Conservation (phyloP, 2,329 filamentous ascomycete genomes). For the Apiospora kogelbergensis region DNA sequence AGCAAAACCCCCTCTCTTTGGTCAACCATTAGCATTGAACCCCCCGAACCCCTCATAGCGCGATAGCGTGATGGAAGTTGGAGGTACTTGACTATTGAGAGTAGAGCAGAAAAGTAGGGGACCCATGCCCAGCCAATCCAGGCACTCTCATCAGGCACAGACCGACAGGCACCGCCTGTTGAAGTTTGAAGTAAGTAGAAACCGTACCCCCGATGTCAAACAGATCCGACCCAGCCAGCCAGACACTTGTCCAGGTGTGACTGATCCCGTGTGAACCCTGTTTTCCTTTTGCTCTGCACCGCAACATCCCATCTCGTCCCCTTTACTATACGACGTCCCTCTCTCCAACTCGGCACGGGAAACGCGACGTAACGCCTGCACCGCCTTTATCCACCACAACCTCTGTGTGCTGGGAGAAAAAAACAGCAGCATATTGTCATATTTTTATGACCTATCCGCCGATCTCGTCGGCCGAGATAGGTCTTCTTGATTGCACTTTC, state of each 20-base stretch:
- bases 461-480: constrained; percentile 28
- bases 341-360: constrained; percentile 1
- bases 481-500: constrained; percentile 12
- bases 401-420: constrained; percentile 3
- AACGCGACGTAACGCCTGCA: constrained; percentile 1
- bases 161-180: background rate
- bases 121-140: constrained; percentile 10
- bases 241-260: constrained; percentile 6
- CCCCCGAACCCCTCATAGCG: constrained; percentile 3
- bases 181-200: background rate
- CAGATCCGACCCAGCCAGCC: background rate
- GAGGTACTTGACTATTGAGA: too few species aligned
- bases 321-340: background rate
- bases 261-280: constrained; percentile 5
- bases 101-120: background rate
- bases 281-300: constrained; percentile 3
- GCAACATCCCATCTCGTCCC: constrained; percentile 1
- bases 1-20: background rate
- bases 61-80: background rate
- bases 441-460: constrained; percentile 29
- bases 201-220: background rate
- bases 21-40: background rate
- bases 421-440: background rate
- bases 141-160: background rate
- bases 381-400: background rate